A percentile compares a stretch with the other conserved stretches of the same genome.
Evolutionary conservation across 352 stramenopile species (phyloP).

Genomic region (Pythium coloratum): DNA sequence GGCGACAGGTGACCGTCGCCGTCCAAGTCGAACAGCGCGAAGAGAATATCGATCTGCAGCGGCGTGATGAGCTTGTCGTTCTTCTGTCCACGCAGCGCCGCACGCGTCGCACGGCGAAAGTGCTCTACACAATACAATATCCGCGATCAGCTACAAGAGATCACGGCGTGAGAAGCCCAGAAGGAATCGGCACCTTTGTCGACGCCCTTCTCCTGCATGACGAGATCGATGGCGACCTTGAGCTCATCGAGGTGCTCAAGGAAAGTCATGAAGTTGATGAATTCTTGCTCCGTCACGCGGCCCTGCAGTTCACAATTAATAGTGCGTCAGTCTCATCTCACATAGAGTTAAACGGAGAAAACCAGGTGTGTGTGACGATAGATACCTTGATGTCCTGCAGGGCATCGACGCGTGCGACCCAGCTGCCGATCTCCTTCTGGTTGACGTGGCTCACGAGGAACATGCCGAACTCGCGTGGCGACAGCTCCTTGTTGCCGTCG

Average conservation of each 20-base stretch:
- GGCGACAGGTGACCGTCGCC: conserved; percentile 76
- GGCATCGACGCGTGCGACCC: conserved; percentile 79
- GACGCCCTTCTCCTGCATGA: conserved; percentile 79
- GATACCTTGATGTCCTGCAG: conserved; percentile 55
- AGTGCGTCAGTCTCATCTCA: background rate
- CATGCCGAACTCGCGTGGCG: conserved; percentile 83
- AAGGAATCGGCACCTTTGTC: conserved; percentile 58
- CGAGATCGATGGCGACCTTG: conserved; percentile 81
- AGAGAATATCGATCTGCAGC: conserved; percentile 85
- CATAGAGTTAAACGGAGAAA: background rate
- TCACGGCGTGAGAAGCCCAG: background rate
- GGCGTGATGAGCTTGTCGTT: conserved; percentile 63
- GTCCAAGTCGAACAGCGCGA: conserved; percentile 79
- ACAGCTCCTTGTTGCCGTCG: conserved; percentile 77
- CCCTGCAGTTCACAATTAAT: conserved; percentile 35
- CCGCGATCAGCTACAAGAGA: background rate
- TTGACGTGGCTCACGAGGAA: conserved; percentile 86
- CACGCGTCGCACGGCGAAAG: conserved; percentile 74
- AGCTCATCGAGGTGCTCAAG: conserved; percentile 83
- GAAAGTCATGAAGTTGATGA: conserved; percentile 83
- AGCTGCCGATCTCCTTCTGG: conserved; percentile 77
- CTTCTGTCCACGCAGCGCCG: conserved; percentile 59
- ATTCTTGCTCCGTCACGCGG: conserved; percentile 74
- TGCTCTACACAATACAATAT: conserved; percentile 46
- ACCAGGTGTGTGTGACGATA: background rate